A percentile compares a stretch with the other conserved stretches of the same genome.
phyloP scores from a whole-genome alignment of 805 yeast genomes.

The Saccharomyces kudriavzevii region DNA sequence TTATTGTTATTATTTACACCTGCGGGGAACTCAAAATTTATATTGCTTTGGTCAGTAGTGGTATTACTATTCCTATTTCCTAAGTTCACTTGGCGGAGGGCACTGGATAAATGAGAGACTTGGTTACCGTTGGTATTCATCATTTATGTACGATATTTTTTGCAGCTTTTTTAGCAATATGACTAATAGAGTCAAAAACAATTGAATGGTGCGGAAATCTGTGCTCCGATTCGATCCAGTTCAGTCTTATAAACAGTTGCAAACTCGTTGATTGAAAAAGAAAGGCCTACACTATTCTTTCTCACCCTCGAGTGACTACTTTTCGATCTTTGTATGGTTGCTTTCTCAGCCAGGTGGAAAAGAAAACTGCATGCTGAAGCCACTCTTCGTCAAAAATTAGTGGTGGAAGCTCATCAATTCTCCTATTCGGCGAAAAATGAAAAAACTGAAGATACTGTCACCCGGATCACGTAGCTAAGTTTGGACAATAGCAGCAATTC shows the following conservation, averaged over 20 bases:
- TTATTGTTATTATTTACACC: conserved; percentile 1
- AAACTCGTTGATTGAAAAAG: background rate
- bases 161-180: background rate
- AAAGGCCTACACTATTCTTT: background rate
- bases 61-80: conserved; percentile 21
- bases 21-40: conserved; percentile 17
- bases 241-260: background rate
- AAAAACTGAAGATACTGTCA: background rate
- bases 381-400: background rate
- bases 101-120: conserved; percentile 31
- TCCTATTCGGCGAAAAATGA: background rate
- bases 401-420: background rate
- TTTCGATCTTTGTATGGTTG: background rate
- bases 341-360: background rate
- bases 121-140: conserved; percentile 5
- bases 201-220: background rate
- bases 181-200: no score
- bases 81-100: conserved; percentile 30
- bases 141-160: background rate
- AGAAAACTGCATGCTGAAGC: background rate
- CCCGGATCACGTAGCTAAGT: background rate
- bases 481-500: background rate
- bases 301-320: background rate
- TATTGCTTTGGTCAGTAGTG: conserved; percentile 24
- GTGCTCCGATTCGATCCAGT: background rate